Base-by-base conservation (phyloP, 202 grass and related monocot genomes). In the Dendrocalamus latiflorus region DNA sequence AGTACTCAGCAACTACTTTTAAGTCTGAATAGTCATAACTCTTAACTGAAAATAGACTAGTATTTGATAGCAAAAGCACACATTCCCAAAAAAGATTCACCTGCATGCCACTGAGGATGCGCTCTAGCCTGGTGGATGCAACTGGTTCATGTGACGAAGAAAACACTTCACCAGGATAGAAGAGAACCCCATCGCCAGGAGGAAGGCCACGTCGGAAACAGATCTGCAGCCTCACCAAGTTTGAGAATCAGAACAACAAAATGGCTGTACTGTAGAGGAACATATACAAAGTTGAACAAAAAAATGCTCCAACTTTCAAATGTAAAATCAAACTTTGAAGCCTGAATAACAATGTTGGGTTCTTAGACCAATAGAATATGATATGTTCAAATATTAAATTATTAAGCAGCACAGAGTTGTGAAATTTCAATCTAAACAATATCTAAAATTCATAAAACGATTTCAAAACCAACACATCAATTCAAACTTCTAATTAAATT, bases 51-150 rank as follows among this genome's bases (percentile, higher is more conserved):
- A 86, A 80, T 33, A 47, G 22, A 12, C 22, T 60, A 60, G 53
- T 47, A 68, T 11, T 37, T 22, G 55, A 33, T 69, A 61, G 10
- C 56, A 4, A 24, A 43, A 83, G 67, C 28, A 57, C 26, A 9
- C 13, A 64, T 78, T 57, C 38, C 47, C 9, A 43, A 45, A 82
- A 45, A 82, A 45, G 16, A 68, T 62, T 82, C 87, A 95, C 93
- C 93, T 98, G 96, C 96, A 98, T 95, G 83, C 96, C 93, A 86
- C 91, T 93, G 83, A 98, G 93, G 87, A 91, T 89, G n/a, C 89
- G 91, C 68, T 98, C 96, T 63, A 98, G 88, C 59, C 91, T 88
- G 62, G 83, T 82, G 65, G 96, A 98, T 14, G 93, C 96, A 79
- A 95, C 89, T 78, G 93, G 96, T 77, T 98, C 96, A 72, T 87